These are phyloP conservation scores for Ophidiomyces ophidiicola DNA, from an alignment of 2,329 filamentous ascomycete genomes.

Conservation along the genomic window DNA sequence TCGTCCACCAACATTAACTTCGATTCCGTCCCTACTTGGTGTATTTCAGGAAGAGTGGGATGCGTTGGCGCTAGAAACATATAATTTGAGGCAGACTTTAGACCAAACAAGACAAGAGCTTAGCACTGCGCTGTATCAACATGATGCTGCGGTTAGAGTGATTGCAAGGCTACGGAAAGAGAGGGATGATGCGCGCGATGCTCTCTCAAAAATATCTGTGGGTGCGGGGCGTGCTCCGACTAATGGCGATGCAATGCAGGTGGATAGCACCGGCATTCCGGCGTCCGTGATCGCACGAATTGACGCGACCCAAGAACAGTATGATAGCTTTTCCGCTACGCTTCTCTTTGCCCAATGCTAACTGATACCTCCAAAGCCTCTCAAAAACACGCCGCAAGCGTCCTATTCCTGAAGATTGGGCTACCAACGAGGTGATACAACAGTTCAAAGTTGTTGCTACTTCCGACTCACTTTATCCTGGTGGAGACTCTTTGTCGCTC, in stretches of 20 bases:
- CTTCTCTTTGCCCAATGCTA: constrained; percentile 3
- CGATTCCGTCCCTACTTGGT: constrained; percentile 83
- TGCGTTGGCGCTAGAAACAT: constrained; percentile 78
- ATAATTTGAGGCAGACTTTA: constrained; percentile 79
- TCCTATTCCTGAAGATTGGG: constrained; percentile 73
- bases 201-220: constrained; percentile 73
- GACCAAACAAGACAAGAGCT: constrained; percentile 86
- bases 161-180: constrained; percentile 85
- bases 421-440: constrained; percentile 57
- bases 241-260: constrained; percentile 79
- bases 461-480: constrained; percentile 49
- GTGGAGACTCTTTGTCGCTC: constrained; percentile 45
- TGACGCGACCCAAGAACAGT: constrained; percentile 69
- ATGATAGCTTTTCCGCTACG: constrained; percentile 29
- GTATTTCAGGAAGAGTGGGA: constrained; percentile 99
- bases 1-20: constrained; percentile 83
- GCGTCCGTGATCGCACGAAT: constrained; percentile 59
- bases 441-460: constrained; percentile 43
- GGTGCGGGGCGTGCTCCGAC: constrained; percentile 40
- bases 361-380: constrained; percentile 44
- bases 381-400: constrained; percentile 85
- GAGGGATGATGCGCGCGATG: constrained; percentile 81
- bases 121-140: constrained; percentile 85
- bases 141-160: constrained; percentile 91
- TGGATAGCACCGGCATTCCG: constrained; percentile 68